phyloP scores from a whole-genome alignment of 495 filamentous ascomycete species.

The Tuber calosporum region DNA sequence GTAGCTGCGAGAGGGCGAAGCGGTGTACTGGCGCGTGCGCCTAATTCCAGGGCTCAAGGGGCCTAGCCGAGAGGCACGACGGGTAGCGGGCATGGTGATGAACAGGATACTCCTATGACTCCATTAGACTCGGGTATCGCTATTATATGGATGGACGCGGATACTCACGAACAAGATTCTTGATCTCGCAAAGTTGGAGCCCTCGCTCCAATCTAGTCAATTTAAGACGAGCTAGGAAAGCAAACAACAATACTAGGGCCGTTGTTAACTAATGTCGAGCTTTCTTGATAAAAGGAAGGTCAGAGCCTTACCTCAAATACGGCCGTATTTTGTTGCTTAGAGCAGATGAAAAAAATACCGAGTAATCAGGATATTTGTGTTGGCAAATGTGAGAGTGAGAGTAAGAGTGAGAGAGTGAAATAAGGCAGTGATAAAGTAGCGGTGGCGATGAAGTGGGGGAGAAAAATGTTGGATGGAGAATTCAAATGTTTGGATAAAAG shows the following conservation, averaged over 20 bases:
- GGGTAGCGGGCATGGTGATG: background rate
- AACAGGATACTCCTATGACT: background rate
- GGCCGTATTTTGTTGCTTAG: background rate
- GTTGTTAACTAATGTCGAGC: background rate
- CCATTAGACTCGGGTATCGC: background rate
- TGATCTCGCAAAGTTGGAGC: background rate
- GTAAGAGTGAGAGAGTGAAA: background rate
- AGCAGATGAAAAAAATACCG: background rate
- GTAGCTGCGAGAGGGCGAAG: background rate
- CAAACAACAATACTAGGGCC: background rate
- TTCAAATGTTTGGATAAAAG: background rate
- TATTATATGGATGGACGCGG: background rate
- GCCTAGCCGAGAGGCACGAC: background rate
- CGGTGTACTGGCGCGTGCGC: background rate
- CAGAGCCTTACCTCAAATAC: background rate
- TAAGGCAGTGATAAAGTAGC: background rate
- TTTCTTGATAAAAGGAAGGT: background rate
- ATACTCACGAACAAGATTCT: background rate
- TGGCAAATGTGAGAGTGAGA: background rate
- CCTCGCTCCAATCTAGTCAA: background rate
- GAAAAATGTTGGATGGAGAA: background rate
- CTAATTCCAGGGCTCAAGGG: background rate
- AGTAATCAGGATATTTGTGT: background rate
- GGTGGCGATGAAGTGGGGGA: background rate
- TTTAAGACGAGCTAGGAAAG: background rate